Evolutionary conservation across 371 early-diverging fungal genomes (phyloP).

Genomic region (Lichtheimia hyalospora): DNA sequence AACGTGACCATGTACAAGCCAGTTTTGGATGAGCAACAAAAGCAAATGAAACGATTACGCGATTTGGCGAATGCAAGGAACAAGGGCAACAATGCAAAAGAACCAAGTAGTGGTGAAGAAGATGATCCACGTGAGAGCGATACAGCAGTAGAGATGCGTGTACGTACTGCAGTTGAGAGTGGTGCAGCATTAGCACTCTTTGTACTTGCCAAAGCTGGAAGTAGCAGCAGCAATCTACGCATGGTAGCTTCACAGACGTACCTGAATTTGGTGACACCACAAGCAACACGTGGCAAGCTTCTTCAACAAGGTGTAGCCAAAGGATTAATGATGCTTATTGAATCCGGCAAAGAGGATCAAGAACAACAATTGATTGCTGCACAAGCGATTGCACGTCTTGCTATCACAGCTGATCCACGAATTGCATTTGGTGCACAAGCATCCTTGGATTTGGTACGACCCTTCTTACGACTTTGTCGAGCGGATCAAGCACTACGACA

Average conservation of each 20-base stretch:
- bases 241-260: conserved; percentile 68
- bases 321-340: conserved; percentile 55
- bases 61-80: conserved; percentile 61
- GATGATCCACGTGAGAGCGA: conserved; percentile 61
- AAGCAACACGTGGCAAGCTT: conserved; percentile 68
- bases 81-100: conserved; percentile 18
- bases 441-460: conserved; percentile 62
- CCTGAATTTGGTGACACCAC: conserved; percentile 71
- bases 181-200: conserved; percentile 55
- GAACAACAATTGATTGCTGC: conserved; percentile 47
- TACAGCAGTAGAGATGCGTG: conserved; percentile 61
- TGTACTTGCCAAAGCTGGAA: conserved; percentile 55
- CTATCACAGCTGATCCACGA: conserved; percentile 87
- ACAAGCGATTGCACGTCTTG: conserved; percentile 88
- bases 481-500: conserved; percentile 67
- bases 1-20: conserved; percentile 74
- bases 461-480: conserved; percentile 58
- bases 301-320: conserved; percentile 85
- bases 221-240: conserved; percentile 56
- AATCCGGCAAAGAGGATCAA: conserved; percentile 21
- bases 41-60: conserved; percentile 75
- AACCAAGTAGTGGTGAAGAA: conserved; percentile 14
- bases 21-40: conserved; percentile 74
- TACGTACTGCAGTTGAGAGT: conserved; percentile 47
- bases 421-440: conserved; percentile 76